Base-by-base conservation (phyloP, 768 basidiomycete species). In the Naganishia antarctica region DNA sequence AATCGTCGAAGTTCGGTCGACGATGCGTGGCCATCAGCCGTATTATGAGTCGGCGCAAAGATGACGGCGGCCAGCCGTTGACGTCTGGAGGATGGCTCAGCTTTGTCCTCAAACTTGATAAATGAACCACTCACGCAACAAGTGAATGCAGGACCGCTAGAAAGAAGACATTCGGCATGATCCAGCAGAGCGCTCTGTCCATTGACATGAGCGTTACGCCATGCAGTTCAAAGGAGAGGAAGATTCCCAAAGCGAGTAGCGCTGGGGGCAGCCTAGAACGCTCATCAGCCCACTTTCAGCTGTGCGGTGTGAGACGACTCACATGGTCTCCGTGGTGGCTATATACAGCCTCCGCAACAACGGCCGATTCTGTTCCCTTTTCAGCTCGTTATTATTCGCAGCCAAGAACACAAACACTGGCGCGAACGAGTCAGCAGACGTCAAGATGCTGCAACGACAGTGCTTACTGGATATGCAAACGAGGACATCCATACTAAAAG, bases 401-500 rank as follows among this genome's bases (percentile, higher is more conserved):
- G 49, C 49, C 9, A 50, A 29, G 28, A 50, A 50, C 26, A 28
- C 29, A 29, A 50, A 50, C 49, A 50, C 49, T 50, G 28, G 9
- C 21, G 28, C 29, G 29, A 50, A 26, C 26, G 11, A 11, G 28
- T 50, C 18, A 31, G 29, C 29, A 18, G 32, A 18, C 49, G 6
- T 13, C 8, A 50, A 11, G 29, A 3, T 29, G 4, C 11, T 6
- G 23, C 9, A 8, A 16, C 9, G 45, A 46, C 6, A 18, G 18
- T 8, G 29, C 49, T 50, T 18, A 50, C 49, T 50, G 5, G 49
- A 50, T 29, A 50, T 31, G 18, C 28, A 50, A 26, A 50, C 49
- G 29, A 50, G 21, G 29, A 50, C 49, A 29, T 50, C 49, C 25
- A 50, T 50, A 16, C 49, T 50, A 29, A 50, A 50, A 8, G 49